phyloP scores from a whole-genome alignment of 495 filamentous ascomycete species.

The Glonium stellatum region DNA sequence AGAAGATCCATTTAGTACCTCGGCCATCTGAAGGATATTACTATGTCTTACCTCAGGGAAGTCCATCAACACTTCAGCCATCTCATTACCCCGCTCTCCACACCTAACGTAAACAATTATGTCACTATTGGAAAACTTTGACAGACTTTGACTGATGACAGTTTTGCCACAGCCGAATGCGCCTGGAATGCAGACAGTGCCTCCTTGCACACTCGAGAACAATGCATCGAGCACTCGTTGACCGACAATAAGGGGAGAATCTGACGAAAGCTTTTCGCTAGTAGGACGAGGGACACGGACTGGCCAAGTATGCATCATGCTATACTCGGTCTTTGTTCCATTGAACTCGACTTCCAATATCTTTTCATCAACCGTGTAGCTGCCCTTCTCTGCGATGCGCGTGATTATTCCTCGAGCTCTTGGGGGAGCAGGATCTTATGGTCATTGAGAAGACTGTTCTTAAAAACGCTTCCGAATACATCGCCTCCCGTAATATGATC shows the following conservation, averaged over 20 bases:
- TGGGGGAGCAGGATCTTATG: constrained; percentile 93
- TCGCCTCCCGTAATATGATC: constrained; percentile 96
- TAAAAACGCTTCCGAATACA: constrained; percentile 85
- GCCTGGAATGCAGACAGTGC: constrained; percentile 95
- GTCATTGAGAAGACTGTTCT: constrained; percentile 91
- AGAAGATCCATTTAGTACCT: constrained; percentile 7
- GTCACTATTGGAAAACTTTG: constrained; percentile 99
- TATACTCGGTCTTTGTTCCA: constrained; percentile 82
- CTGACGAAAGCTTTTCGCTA: constrained; percentile 80
- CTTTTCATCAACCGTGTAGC: constrained; percentile 90
- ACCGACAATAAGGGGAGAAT: constrained; percentile 87
- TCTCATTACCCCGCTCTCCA: constrained; percentile 97
- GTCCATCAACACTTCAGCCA: constrained; percentile 99
- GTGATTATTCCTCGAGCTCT: constrained; percentile 88
- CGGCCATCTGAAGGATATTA: not conserved
- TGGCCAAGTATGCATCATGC: constrained; percentile 99
- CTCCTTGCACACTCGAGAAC: constrained; percentile 96
- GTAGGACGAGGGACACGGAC: constrained; percentile 90
- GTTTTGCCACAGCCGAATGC: constrained; percentile 99
- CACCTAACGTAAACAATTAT: constrained; percentile 98
- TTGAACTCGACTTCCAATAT: constrained; percentile 96
- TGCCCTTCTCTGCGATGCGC: constrained; percentile 75
- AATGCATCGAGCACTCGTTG: constrained; percentile 94
- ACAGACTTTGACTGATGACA: constrained; percentile 95
- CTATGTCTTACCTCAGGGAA: constrained; percentile 66